Base-by-base conservation (phyloP, 495 filamentous ascomycete genomes). In the Penicillium fimorum region DNA sequence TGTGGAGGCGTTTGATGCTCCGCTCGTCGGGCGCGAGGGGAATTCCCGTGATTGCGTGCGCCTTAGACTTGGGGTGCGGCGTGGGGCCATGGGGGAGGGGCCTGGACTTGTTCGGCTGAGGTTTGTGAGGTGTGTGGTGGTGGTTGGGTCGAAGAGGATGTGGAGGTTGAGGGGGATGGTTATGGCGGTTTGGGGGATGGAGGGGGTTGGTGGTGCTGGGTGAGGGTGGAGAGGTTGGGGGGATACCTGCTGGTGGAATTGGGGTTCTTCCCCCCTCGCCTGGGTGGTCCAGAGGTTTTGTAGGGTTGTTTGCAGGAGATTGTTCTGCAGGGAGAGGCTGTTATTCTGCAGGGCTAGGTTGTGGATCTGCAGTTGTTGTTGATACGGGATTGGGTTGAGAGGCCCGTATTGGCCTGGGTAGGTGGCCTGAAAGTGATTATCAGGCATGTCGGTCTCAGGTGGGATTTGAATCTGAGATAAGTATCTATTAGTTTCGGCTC, bases 381-480 rank as follows among this genome's bases (percentile, higher is more conserved):
- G 44, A 4, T 55, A 43, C 33, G 56, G 33, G 24, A 44, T 53
- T 5, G 50, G 25, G 12, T 48, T 53, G 6, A 61, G 13, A 5
- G 54, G 30, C 11, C 58, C 58, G 35, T 53, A 61, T n/a, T 53
- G 53, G 12, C 58, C 49, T 4, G 53, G 58, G 43, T 53, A 61
- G n/a, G 42, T 30, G 18, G 24, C 32, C 22, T 53, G 56, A 22
- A 32, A 42, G 25, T 50, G 55, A 42, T 24, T 47, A 2, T 53
- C 49, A 11, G 48, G 43, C 15, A 25, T 11, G 15, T n/a, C 41
- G 1, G 48, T 35, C 9, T 63, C 61, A 12, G 17, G 10, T 15
- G 61, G 61, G 29, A 50, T 60, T n/a, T 63, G 48, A 8, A 63
- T 57, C 62, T 65, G 41, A 46, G 18, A 13, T 13, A 18, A n/a